Evolutionary conservation across 495 filamentous ascomycete genomes (phyloP).

Genomic region (Penicillium parvum): DNA sequence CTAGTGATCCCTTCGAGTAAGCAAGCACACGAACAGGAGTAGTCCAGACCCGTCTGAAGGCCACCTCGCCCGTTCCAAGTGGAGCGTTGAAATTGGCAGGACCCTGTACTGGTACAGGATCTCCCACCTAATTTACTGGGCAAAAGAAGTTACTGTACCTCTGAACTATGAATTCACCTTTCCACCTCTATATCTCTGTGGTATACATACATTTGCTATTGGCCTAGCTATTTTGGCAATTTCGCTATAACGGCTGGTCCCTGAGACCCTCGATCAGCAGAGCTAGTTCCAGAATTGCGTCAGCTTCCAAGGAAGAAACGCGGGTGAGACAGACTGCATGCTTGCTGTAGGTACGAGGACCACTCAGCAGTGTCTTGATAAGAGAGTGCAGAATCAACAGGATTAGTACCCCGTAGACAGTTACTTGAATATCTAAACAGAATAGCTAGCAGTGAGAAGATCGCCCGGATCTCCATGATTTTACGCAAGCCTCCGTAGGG

Average conservation of each 20-base stretch:
- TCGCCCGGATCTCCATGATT: not conserved
- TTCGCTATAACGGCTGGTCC: no score
- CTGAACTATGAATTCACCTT: no score
- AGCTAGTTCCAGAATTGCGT: constrained; percentile 11
- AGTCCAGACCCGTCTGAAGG: constrained; percentile 20
- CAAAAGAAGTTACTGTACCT: not conserved
- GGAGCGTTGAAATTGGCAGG: constrained; percentile 11
- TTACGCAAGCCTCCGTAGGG: no score
- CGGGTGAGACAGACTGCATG: no score
- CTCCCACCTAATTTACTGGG: not conserved
- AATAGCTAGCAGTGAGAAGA: not conserved
- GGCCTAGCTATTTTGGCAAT: no score
- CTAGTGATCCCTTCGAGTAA: constrained; percentile 14
- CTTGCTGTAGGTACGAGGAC: no score
- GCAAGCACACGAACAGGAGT: constrained; percentile 15
- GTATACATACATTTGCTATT: no score
- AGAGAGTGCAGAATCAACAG: not conserved
- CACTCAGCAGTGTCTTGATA: no score
- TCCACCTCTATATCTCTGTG: no score
- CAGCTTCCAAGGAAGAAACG: no score
- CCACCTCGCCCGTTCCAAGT: constrained; percentile 16
- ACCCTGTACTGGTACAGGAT: constrained; percentile 1
- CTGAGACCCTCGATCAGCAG: constrained; percentile 18
- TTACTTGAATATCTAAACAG: no score
- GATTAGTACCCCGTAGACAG: no score